Conservation (phyloP, 768 basidiomycete genomes). For the Boletus speciosus region DNA sequence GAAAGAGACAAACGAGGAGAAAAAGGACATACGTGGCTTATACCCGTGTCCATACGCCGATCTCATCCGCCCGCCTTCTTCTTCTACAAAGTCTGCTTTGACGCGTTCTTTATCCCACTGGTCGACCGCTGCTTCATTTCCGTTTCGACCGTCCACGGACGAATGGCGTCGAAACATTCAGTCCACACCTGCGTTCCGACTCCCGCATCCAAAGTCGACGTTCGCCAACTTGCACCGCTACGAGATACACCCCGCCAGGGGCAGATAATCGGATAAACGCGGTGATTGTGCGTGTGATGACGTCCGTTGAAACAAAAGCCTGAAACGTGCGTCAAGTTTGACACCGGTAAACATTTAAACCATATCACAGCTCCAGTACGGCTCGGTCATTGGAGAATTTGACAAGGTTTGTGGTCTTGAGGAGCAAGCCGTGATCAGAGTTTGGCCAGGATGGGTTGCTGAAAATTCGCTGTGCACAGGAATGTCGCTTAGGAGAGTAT, state of each 20-base stretch:
- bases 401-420: no score
- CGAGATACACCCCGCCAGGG: slow-evolving; percentile 71
- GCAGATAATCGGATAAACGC: slow-evolving; percentile 56
- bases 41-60: no score
- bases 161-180: slow-evolving; percentile 75
- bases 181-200: slow-evolving; percentile 62
- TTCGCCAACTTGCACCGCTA: slow-evolving; percentile 79
- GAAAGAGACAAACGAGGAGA: no score
- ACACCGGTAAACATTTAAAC: no score
- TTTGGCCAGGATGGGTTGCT: no score
- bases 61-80: slow-evolving; percentile 38
- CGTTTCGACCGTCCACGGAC: slow-evolving; percentile 80
- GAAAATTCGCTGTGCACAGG: no score
- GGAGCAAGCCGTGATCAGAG: no score
- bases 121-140: slow-evolving; percentile 58
- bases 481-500: no score
- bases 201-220: slow-evolving; percentile 65
- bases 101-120: slow-evolving; percentile 58
- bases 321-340: slow-evolving; percentile 18
- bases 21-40: no score
- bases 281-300: slow-evolving; percentile 60
- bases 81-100: slow-evolving; percentile 57
- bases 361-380: no score
- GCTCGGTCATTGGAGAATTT: no score
- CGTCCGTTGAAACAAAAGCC: slow-evolving; percentile 67